These are phyloP conservation scores for Iris pallida DNA, from an alignment of 116 monocot species.

Conservation along the genomic window DNA sequence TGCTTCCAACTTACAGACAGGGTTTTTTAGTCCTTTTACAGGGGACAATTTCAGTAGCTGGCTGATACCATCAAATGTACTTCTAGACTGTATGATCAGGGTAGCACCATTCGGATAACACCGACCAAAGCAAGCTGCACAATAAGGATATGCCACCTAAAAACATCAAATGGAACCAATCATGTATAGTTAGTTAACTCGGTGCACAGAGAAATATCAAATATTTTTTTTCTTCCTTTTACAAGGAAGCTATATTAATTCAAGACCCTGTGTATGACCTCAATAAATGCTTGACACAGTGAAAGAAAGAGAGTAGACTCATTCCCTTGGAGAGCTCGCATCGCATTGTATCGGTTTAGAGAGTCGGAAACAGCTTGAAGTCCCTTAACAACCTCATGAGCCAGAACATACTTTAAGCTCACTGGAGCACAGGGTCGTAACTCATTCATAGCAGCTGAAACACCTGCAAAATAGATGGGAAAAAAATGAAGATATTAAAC, in stretches of 20 bases:
- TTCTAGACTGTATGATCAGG: conserved; percentile 52
- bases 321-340: conserved; percentile 68
- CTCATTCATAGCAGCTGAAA: conserved; percentile 93
- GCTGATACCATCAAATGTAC: conserved; percentile 53
- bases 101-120: conserved; percentile 82
- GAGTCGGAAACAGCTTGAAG: conserved; percentile 79
- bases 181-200: not conserved
- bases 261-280: conserved; percentile 45
- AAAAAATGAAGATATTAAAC: not conserved
- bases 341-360: conserved; percentile 71
- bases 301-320: conserved; percentile 91
- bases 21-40: conserved; percentile 6
- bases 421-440: conserved; percentile 86
- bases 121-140: conserved; percentile 78
- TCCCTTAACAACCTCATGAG: conserved; percentile 70
- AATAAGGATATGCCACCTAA: conserved; percentile 83
- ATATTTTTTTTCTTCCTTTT: not conserved
- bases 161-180: not conserved
- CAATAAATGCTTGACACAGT: conserved; percentile 80
- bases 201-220: not conserved
- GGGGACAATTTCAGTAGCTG: conserved; percentile 38
- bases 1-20: conserved; percentile 2
- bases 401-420: conserved; percentile 62
- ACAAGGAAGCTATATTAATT: not conserved
- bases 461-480: conserved; percentile 41